Percentiles rank a stretch among this genome's conserved stretches.
These are phyloP conservation scores for Talaromyces trachyspermus DNA, from an alignment of 495 filamentous ascomycete genomes.

Conservation along the genomic window DNA sequence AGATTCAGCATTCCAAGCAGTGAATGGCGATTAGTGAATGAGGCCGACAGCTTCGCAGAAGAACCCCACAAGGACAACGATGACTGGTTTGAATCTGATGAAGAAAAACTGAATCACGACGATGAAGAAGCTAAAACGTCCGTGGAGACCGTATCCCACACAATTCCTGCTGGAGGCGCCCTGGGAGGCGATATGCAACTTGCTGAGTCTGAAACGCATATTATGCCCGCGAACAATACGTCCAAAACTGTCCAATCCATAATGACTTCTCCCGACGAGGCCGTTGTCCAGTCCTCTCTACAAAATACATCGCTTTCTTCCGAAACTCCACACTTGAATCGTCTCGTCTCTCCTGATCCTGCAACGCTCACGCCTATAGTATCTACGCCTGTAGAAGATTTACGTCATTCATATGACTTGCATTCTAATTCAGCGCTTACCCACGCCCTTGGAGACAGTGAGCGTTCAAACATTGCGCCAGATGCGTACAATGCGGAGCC, in stretches of 20 bases:
- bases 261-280: not conserved
- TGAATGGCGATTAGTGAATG: slow-evolving; percentile 64
- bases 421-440: no score
- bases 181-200: slow-evolving; percentile 19
- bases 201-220: slow-evolving; percentile 4
- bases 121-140: slow-evolving; percentile 3
- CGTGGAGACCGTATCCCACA: not conserved
- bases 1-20: slow-evolving; percentile 61
- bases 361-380: slow-evolving; percentile 40
- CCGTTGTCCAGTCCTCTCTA: not conserved
- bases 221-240: slow-evolving; percentile 7
- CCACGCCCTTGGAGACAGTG: no score
- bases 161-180: slow-evolving; percentile 6
- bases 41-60: slow-evolving; percentile 57
- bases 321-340: slow-evolving; percentile 38
- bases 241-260: not conserved
- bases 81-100: slow-evolving; percentile 22
- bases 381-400: slow-evolving; percentile 14
- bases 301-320: slow-evolving; percentile 19
- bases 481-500: no score
- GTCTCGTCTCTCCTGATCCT: slow-evolving; percentile 37
- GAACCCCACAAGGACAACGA: slow-evolving; percentile 13
- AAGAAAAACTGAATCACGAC: slow-evolving; percentile 21
- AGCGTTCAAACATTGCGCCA: no score
- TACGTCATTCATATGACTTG: slow-evolving; percentile 30